Conservation (phyloP, 2,329 filamentous ascomycete genomes). For the Exophiala sp. region DNA sequence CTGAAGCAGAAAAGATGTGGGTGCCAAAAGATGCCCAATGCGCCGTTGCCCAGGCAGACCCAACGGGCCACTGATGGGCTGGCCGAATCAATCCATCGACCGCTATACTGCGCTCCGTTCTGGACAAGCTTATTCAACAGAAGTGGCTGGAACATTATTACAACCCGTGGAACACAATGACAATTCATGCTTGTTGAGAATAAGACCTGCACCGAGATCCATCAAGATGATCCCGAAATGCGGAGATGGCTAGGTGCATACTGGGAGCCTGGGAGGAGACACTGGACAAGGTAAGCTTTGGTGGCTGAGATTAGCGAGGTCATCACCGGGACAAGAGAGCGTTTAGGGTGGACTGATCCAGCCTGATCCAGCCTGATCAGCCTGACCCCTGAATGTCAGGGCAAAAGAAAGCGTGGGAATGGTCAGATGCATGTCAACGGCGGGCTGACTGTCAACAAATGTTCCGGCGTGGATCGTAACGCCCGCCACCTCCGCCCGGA, state of each 20-base stretch:
- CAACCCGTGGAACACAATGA: background rate
- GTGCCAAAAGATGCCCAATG: background rate
- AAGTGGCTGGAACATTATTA: background rate
- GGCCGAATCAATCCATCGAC: background rate
- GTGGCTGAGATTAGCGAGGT: conserved; percentile 6
- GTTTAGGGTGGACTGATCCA: background rate
- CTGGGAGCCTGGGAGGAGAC: background rate
- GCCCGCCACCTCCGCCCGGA: conserved; percentile 3
- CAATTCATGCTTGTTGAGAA: background rate
- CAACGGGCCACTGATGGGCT: background rate
- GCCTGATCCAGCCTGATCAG: too few species aligned
- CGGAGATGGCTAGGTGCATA: background rate
- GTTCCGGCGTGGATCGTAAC: background rate
- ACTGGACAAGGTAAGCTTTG: conserved; percentile 3
- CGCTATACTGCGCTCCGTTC: background rate
- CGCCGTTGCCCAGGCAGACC: conserved; percentile 1
- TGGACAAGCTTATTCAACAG: background rate
- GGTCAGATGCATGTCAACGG: background rate
- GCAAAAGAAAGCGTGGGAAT: background rate
- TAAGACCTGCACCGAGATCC: background rate
- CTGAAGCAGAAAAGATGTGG: background rate
- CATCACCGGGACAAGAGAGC: conserved; percentile 4
- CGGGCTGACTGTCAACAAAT: conserved; percentile 1
- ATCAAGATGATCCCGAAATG: background rate
- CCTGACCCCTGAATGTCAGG: background rate